phyloP scores from a whole-genome alignment of 2,329 filamentous ascomycete species.

The Pseudogymnoascus sp. region DNA sequence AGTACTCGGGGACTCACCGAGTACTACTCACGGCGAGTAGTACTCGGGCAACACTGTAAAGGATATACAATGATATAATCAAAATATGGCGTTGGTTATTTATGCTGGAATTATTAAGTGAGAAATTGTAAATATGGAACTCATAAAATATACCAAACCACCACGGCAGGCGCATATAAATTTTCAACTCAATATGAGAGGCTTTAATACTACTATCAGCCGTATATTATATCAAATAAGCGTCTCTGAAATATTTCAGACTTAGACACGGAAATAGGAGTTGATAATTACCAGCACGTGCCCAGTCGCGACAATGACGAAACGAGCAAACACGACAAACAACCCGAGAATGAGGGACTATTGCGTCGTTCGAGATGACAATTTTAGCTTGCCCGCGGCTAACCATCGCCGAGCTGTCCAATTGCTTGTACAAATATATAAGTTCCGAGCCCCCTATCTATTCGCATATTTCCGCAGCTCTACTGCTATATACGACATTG shows the following conservation, averaged over 20 bases:
- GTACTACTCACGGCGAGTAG: no score
- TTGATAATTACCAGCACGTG: background rate
- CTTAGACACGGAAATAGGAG: background rate
- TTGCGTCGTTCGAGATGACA: conserved; percentile 40
- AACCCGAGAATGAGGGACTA: conserved; percentile 18
- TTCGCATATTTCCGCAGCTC: background rate
- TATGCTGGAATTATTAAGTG: background rate
- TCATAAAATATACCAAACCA: background rate
- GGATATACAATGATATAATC: background rate
- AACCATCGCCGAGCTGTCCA: background rate
- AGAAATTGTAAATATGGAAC: background rate
- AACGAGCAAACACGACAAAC: conserved; percentile 4
- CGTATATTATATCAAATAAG: background rate
- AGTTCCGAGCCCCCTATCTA: background rate
- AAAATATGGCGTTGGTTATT: background rate
- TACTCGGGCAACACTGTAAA: no score
- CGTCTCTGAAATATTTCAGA: background rate
- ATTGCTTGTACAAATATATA: background rate
- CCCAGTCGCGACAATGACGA: background rate
- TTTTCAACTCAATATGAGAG: background rate
- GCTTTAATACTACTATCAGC: background rate
- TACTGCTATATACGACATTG: background rate
- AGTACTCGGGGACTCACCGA: no score
- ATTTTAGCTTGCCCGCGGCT: background rate
- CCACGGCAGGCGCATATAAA: background rate